A percentile compares a stretch with the other conserved stretches of the same genome.
phyloP scores from a whole-genome alignment of 768 basidiomycete genomes.

The Pisolithus marmoratus region DNA sequence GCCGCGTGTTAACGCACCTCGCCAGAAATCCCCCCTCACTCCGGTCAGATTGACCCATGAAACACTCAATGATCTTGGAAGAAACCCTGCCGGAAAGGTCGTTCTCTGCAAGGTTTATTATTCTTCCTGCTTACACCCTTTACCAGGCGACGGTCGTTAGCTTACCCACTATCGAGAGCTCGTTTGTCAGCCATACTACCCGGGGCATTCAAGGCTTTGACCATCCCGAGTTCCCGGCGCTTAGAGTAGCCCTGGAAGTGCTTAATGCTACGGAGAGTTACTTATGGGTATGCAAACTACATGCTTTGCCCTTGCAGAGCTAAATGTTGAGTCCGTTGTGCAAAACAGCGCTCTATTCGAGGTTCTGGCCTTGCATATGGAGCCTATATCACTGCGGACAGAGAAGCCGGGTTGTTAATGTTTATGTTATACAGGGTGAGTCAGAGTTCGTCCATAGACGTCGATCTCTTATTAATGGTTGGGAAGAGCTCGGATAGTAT shows the following conservation, averaged over 20 bases:
- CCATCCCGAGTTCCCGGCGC: constrained; percentile 79
- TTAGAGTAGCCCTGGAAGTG: constrained; percentile 79
- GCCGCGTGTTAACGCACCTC: constrained; percentile 1
- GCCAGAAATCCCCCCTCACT: constrained; percentile 47
- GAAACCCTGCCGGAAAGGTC: constrained; percentile 67
- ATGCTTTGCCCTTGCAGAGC: background rate
- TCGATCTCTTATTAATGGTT: constrained; percentile 2
- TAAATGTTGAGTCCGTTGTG: constrained; percentile 4
- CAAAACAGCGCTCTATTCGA: constrained; percentile 73
- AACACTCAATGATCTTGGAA: constrained; percentile 72
- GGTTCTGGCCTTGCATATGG: constrained; percentile 95
- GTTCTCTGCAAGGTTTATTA: background rate
- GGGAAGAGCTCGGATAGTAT: constrained; percentile 72
- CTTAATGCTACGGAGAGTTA: constrained; percentile 93
- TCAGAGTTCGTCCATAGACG: constrained; percentile 1
- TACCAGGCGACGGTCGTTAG: constrained; percentile 76
- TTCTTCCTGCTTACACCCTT: constrained; percentile 3
- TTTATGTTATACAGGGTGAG: constrained; percentile 78
- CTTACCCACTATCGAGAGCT: constrained; percentile 91
- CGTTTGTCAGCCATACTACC: constrained; percentile 72
- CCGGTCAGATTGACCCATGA: constrained; percentile 63
- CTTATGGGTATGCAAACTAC: constrained; percentile 63
- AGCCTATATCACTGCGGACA: constrained; percentile 67
- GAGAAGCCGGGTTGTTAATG: constrained; percentile 70
- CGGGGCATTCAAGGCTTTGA: constrained; percentile 76